Conservation (phyloP, 768 basidiomycete species). For the Tricholoma sp. region DNA sequence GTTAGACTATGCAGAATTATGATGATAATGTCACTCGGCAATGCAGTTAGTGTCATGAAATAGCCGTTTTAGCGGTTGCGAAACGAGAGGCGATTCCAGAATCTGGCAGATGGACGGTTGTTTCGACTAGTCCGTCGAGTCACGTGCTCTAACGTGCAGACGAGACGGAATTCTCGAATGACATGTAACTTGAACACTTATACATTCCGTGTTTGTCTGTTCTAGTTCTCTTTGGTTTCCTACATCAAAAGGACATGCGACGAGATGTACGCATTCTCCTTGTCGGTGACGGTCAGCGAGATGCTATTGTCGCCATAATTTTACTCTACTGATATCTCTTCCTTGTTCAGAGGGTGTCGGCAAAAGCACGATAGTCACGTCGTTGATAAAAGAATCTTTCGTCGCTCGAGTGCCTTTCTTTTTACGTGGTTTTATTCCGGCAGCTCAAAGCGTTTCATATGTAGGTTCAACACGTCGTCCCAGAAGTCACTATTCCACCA, state of each 20-base stretch:
- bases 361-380: constrained; percentile 96
- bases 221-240: neutral
- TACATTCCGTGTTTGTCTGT: neutral
- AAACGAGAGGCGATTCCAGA: neutral
- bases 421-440: neutral
- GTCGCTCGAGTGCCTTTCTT: constrained; percentile 66
- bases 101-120: too few relatives aligned
- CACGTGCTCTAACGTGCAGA: neutral
- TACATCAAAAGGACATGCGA: constrained; percentile 48
- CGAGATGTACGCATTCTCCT: constrained; percentile 92
- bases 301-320: neutral
- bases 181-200: neutral
- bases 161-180: neutral
- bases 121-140: neutral
- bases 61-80: neutral
- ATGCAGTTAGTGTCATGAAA: constrained; percentile 20
- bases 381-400: constrained; percentile 93
- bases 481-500: constrained; percentile 97
- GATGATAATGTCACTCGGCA: constrained; percentile 56
- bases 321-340: constrained; percentile 11
- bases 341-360: constrained; percentile 80
- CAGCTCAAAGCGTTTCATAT: constrained; percentile 4
- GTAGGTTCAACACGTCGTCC: constrained; percentile 91
- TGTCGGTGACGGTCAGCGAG: constrained; percentile 80
- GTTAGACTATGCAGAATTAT: constrained; percentile 43